Percentiles rank a stretch among this genome's conserved stretches.
phyloP scores from a whole-genome alignment of 768 basidiomycete genomes.

The Lentinula detonsa region DNA sequence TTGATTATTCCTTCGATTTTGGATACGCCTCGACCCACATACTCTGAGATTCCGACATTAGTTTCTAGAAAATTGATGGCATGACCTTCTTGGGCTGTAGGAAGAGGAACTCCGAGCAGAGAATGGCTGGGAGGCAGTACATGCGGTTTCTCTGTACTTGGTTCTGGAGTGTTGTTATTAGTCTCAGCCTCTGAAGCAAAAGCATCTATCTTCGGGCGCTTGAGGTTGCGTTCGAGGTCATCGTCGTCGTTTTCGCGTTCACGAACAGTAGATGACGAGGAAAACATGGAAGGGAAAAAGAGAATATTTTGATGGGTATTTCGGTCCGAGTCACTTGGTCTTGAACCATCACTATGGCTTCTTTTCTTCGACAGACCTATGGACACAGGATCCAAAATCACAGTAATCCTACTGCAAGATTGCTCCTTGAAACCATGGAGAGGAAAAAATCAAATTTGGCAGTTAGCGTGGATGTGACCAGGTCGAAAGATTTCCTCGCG shows the following conservation, averaged over 20 bases:
- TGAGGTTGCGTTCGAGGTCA: slow-evolving; percentile 32
- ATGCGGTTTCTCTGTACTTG: slow-evolving; percentile 13
- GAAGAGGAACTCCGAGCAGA: slow-evolving; percentile 54
- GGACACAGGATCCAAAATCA: slow-evolving; percentile 51
- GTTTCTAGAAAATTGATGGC: slow-evolving; percentile 62
- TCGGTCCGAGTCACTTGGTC: slow-evolving; percentile 6
- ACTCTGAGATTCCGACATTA: slow-evolving; percentile 89
- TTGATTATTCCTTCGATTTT: slow-evolving; percentile 92
- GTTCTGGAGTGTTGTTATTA: background rate
- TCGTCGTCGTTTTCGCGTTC: slow-evolving; percentile 47
- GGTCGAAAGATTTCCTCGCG: slow-evolving; percentile 66
- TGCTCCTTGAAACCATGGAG: slow-evolving; percentile 76
- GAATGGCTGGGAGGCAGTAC: slow-evolving; percentile 71
- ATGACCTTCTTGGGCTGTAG: slow-evolving; percentile 41
- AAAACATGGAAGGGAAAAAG: slow-evolving; percentile 9
- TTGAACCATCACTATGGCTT: slow-evolving; percentile 25
- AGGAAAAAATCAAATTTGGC: slow-evolving; percentile 89
- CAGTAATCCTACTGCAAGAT: slow-evolving; percentile 70
- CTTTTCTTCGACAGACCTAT: slow-evolving; percentile 48
- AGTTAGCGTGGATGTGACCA: slow-evolving; percentile 93
- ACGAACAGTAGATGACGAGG: slow-evolving; percentile 26
- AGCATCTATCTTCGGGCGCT: slow-evolving; percentile 35
- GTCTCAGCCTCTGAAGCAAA: slow-evolving; percentile 3
- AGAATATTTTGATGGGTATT: background rate
- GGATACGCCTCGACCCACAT: slow-evolving; percentile 62